Conservation (phyloP, 192 early-diverging fungal genomes). For the Gonapodya sp. region DNA sequence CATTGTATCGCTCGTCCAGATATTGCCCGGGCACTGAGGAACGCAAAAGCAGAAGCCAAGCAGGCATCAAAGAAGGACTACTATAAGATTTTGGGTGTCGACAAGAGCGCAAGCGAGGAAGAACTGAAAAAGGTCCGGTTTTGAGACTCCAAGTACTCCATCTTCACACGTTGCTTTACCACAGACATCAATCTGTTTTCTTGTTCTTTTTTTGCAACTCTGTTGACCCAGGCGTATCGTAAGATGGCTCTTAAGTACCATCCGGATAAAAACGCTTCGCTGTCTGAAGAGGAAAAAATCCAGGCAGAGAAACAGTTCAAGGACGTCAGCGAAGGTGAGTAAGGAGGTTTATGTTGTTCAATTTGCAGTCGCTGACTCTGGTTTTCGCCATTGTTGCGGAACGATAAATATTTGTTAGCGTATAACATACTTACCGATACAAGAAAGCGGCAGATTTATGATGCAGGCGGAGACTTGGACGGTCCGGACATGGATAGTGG, state of each 20-base stretch:
- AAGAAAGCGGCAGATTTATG: constrained; percentile 68
- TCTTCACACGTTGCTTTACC: constrained; percentile 25
- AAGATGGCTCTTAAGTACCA: constrained; percentile 14
- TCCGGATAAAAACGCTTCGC: constrained; percentile 66
- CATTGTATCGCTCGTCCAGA: constrained; percentile 18
- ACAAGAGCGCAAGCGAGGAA: constrained; percentile 62
- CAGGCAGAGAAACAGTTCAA: constrained; percentile 45
- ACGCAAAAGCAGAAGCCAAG: constrained; percentile 55
- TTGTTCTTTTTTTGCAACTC: constrained; percentile 82
- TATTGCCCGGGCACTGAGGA: constrained; percentile 33
- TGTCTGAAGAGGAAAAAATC: constrained; percentile 43
- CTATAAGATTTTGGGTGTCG: constrained; percentile 80
- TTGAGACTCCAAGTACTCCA: constrained; percentile 1
- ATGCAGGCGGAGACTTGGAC: constrained; percentile 70
- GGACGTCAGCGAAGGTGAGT: constrained; percentile 57
- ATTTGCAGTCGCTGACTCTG: neutral
- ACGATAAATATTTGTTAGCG: constrained; percentile 22
- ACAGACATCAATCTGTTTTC: constrained; percentile 45
- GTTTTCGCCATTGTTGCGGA: neutral
- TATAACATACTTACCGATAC: constrained; percentile 71
- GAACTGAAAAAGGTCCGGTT: constrained; percentile 68
- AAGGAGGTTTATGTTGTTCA: too few relatives aligned
- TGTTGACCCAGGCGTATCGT: constrained; percentile 17
- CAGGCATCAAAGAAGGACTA: constrained; percentile 88
- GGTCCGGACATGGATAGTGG: constrained; percentile 29